Conservation (phyloP, 306 rosid species). For the Trifolium subterraneum region DNA sequence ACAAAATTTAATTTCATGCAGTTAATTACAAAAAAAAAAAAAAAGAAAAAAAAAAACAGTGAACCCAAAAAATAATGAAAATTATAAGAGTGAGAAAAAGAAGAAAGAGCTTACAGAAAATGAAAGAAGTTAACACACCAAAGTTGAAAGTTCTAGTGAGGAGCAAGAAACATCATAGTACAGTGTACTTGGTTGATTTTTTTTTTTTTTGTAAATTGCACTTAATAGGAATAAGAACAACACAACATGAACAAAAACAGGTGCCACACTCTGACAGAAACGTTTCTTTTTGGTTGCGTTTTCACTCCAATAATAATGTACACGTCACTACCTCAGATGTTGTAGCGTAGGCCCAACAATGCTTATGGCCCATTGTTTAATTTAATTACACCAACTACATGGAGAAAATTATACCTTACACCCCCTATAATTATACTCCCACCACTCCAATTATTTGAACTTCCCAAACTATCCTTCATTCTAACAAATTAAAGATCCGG, state of each 20-base stretch:
- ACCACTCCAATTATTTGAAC: no score
- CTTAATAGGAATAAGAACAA: slow-evolving; percentile 28
- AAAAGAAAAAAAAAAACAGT: not conserved
- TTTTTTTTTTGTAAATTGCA: not conserved
- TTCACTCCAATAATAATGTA: slow-evolving; percentile 31
- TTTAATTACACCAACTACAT: no score
- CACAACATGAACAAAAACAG: slow-evolving; percentile 17
- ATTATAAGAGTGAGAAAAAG: not conserved
- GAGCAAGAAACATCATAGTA: not conserved
- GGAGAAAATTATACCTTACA: no score
- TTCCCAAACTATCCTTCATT: no score
- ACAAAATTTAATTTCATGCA: slow-evolving; percentile 10
- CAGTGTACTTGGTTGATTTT: slow-evolving; percentile 26
- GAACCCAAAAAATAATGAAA: not conserved
- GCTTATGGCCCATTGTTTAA: slow-evolving; percentile 1
- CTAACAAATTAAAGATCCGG: no score
- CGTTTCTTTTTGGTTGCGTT: slow-evolving; percentile 39
- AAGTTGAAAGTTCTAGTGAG: slow-evolving; percentile 39
- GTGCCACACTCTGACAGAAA: slow-evolving; percentile 39
- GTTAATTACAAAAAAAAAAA: slow-evolving; percentile 21
- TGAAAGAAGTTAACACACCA: slow-evolving; percentile 28
- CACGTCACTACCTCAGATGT: slow-evolving; percentile 34
- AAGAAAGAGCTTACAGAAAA: slow-evolving; percentile 31
- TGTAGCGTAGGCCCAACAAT: slow-evolving; percentile 12
- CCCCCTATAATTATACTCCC: no score